Evolutionary conservation across 352 stramenopile genomes (phyloP).

Genomic region (Phytophthora sp.): DNA sequence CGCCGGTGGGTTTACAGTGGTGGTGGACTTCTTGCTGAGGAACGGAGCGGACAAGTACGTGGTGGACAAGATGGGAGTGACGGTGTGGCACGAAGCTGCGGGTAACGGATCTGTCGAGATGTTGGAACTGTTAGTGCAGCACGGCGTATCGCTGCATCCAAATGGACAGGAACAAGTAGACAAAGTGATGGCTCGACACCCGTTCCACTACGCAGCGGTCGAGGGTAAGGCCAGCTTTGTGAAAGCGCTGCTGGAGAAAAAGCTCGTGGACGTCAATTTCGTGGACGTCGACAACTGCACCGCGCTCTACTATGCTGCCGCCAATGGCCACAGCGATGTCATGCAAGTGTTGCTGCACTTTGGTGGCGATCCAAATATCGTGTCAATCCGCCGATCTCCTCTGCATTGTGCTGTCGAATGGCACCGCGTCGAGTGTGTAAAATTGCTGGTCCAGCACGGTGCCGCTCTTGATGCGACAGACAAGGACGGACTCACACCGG

Average conservation of each 20-base stretch:
- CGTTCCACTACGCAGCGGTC: conserved; percentile 83
- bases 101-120: conserved; percentile 63
- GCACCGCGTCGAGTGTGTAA: conserved; percentile 67
- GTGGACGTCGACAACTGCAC: conserved; percentile 68
- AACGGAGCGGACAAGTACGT: conserved; percentile 68
- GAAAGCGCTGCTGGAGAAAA: conserved; percentile 48
- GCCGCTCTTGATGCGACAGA: conserved; percentile 34
- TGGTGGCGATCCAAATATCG: conserved; percentile 58
- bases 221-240: conserved; percentile 71
- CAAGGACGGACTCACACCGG: conserved; percentile 51
- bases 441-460: conserved; percentile 53
- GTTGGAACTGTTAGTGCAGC: conserved; percentile 60
- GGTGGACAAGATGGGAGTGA: conserved; percentile 81
- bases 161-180: conserved; percentile 57
- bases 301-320: conserved; percentile 76
- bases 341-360: conserved; percentile 52
- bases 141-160: conserved; percentile 54
- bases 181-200: conserved; percentile 80
- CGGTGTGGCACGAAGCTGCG: conserved; percentile 80
- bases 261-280: conserved; percentile 75
- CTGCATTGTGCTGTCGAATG: conserved; percentile 82
- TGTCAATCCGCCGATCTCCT: conserved; percentile 66
- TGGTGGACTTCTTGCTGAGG: conserved; percentile 58
- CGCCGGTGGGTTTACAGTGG: conserved; percentile 48
- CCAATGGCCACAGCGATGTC: conserved; percentile 66